These are phyloP conservation scores for Globisporangium iwayamae DNA, from an alignment of 352 stramenopile genomes.

Conservation along the genomic window DNA sequence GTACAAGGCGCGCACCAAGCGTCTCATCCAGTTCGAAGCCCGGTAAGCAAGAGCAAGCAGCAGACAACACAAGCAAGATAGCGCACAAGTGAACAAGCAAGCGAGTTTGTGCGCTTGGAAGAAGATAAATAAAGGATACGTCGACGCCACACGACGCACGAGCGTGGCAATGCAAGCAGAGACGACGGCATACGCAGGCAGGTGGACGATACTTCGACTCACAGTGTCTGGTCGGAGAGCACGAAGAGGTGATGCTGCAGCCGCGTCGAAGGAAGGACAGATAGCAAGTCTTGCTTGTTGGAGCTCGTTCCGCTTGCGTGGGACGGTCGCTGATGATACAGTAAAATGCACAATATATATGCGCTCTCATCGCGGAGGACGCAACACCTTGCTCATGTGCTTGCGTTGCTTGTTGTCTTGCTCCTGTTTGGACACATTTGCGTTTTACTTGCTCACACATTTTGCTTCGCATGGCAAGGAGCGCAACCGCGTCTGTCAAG, in stretches of 20 bases:
- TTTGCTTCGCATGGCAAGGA: background rate
- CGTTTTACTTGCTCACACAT: background rate
- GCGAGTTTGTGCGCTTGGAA: background rate
- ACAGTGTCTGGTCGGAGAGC: background rate
- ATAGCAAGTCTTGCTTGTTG: background rate
- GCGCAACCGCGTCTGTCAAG: background rate
- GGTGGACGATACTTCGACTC: background rate
- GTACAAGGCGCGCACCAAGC: slow-evolving; percentile 97
- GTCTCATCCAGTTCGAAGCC: slow-evolving; percentile 90
- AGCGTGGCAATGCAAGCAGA: background rate
- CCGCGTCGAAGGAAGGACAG: background rate
- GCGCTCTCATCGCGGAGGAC: background rate
- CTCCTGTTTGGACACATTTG: background rate
- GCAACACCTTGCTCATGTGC: slow-evolving; percentile 1
- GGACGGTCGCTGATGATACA: slow-evolving; percentile 7
- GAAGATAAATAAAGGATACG: slow-evolving; percentile 4
- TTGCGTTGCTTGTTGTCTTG: background rate
- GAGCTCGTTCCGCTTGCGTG: background rate
- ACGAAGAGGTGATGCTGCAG: background rate
- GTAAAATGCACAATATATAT: slow-evolving; percentile 17
- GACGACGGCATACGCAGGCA: background rate
- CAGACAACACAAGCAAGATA: background rate
- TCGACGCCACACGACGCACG: background rate
- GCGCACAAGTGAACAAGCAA: background rate
- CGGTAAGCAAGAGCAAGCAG: slow-evolving; percentile 42